Base-by-base conservation (phyloP, 352 stramenopile species). In the Aphanomyces invadans region DNA sequence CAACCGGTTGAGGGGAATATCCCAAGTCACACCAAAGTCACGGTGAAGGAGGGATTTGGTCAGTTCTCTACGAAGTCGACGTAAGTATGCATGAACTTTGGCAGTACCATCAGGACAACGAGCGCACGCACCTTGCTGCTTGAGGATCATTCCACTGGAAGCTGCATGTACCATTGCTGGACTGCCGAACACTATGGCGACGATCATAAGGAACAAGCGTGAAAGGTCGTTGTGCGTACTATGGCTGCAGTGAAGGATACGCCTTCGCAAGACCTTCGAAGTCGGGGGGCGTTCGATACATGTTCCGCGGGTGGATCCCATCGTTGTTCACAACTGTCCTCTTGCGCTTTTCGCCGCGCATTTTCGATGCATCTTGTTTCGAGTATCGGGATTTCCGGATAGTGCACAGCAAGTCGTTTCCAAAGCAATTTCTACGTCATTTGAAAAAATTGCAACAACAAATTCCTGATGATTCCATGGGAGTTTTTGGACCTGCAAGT, bases 21-120 rank as follows among this genome's bases (percentile, higher is more conserved):
- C 80, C 77, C 92, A 97, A 32, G 97, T 68, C 29, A 94, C 59
- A 12, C 80, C 74, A 73, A 98, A 98, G 67, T 98, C 86, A 36
- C 92, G 76, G 48, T 89, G 71, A 21, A 98, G 80, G 62, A 99
- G 74, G 33, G 91, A 91, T 65, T 83, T 81, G 2, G 96, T 98
- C 46, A 98, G 77, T 62, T 96, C 87, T 59, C 87, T 87, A 67
- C 25, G 45, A 5, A 61, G 52, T 69, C 71, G 54, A 49, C 12
- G 28, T 45, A 36, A 19, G 42, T 26, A 10, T 55, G 61, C 1
- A 10, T 56, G 11, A 29, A 19, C 4, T 56, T 31, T 15, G 51
- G 42, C 55, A 42, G 53, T 72, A 21, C 73, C 74, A 46, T 62
- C 21, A 3, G 51, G 45, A 71, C 83, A 87, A 2, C 3, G 4